Evolutionary conservation across 257 asterid genomes (phyloP).

Genomic region (Lycium barbarum): DNA sequence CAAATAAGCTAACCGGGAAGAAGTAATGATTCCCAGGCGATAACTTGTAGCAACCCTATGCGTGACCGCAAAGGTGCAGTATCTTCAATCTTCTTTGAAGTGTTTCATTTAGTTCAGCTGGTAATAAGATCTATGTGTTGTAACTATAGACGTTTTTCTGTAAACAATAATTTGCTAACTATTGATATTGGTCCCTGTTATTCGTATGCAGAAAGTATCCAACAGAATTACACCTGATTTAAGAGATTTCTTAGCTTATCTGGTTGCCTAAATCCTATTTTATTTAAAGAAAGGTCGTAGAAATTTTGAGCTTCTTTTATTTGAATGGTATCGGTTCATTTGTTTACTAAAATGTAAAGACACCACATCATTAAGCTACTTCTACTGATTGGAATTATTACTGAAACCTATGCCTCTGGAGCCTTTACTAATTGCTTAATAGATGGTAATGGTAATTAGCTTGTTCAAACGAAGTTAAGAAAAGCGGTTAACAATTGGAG

Average conservation of each 20-base stretch:
- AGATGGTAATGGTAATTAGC: no score
- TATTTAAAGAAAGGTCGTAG: neutral
- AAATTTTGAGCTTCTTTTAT: neutral
- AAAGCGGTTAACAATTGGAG: neutral
- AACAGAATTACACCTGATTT: neutral
- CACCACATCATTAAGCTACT: neutral
- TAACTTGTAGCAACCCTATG: neutral
- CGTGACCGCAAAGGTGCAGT: neutral
- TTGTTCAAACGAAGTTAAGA: neutral
- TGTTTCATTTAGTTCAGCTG: neutral
- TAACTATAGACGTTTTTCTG: neutral
- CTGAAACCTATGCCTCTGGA: neutral
- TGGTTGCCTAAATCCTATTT: neutral
- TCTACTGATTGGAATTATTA: neutral
- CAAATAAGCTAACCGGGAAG: neutral
- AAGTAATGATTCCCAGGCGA: neutral
- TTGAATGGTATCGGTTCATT: neutral
- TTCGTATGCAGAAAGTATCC: neutral
- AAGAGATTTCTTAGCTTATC: neutral
- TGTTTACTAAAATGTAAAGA: neutral
- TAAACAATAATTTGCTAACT: slow-evolving; percentile 4
- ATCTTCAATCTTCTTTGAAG: neutral
- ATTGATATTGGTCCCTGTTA: neutral
- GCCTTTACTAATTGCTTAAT: neutral
- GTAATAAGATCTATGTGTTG: neutral